Base-by-base conservation (phyloP, 371 early-diverging fungal genomes). In the Globomyces sp. region DNA sequence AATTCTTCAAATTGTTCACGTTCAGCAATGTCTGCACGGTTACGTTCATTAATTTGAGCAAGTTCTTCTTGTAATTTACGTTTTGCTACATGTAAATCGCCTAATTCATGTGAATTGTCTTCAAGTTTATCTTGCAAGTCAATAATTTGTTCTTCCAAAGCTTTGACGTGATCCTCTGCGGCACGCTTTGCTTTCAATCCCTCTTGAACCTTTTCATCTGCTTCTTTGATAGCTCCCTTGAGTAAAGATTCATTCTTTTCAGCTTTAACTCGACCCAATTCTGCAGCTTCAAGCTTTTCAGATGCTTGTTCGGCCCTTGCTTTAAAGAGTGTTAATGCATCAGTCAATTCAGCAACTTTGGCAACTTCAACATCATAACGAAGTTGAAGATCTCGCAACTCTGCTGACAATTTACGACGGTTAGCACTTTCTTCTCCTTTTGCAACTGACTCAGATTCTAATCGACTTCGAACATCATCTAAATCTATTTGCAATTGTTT, bases 1-100 rank as follows among this genome's bases (percentile, higher is more conserved):
- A 61, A 60, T 8, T 82, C 92, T 11, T 91, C 77, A 2, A 79
- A 75, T 40, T 68, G 74, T 46, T 87, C 90, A 40, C 85, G 84
- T 55, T 91, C 92, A 50, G 87, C 87, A 42, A 87, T 67, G 52
- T 93, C 92, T 34, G 82, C 78, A 58, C 83, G 79, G 63, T 89
- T 83, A 57, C 88, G 78, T 55, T 91, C 90, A 48, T 82, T 77
- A 8, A 86, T 76, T 13, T 79, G 81, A 40, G 74, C 73, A 3
- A 92, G 75, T 73, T 93, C 92, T 50, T 88, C 85, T 64, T 89
- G 84, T n/a, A 92, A 76, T 0, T 87, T 87, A 37, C 84, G 82
- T 50, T 87, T 89, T 11, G 84, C 80, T 46, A 83, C 75, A 48
- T 75, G 68, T 49, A 90, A 71, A 64, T 93, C 92, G 3, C 85